Evolutionary conservation across 2,329 filamentous ascomycete genomes (phyloP).

Genomic region (Fusarium bulbicola): DNA sequence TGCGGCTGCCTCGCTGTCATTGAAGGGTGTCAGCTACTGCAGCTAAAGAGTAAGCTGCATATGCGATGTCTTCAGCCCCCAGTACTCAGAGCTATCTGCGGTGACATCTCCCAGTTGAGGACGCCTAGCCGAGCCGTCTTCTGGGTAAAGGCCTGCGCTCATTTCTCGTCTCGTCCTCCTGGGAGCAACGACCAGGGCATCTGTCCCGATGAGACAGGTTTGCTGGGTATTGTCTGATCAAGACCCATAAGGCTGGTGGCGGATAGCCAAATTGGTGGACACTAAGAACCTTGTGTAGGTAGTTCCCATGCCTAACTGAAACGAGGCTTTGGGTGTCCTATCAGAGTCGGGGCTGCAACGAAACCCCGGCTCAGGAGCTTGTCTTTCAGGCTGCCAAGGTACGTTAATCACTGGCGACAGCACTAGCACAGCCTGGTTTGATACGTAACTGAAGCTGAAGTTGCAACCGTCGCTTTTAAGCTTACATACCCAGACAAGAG

Average conservation of each 20-base stretch:
- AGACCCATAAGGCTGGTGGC: not conserved
- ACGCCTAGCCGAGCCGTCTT: not conserved
- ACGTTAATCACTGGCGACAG: not conserved
- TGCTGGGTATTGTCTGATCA: not conserved
- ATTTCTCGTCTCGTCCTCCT: not conserved
- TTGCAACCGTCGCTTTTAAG: too few species aligned
- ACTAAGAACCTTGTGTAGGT: not conserved
- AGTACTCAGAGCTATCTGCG: not conserved
- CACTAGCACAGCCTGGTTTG: not conserved
- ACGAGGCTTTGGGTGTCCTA: not conserved
- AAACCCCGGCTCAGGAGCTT: not conserved
- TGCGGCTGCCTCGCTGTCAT: not conserved
- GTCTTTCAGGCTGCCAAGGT: not conserved
- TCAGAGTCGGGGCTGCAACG: not conserved
- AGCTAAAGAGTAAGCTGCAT: constrained; percentile 12
- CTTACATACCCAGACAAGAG: too few species aligned
- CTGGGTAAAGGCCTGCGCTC: not conserved
- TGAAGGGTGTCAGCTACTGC: constrained; percentile 1
- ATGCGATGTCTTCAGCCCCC: not conserved
- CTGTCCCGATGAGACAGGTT: not conserved
- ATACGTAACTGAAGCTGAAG: not conserved
- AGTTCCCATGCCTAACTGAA: not conserved
- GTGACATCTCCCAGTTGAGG: not conserved
- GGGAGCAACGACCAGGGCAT: too few species aligned
- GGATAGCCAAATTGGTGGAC: not conserved